Base-by-base conservation (phyloP, 1,139 yeast genomes). In the Blastobotrys petasosporus region DNA sequence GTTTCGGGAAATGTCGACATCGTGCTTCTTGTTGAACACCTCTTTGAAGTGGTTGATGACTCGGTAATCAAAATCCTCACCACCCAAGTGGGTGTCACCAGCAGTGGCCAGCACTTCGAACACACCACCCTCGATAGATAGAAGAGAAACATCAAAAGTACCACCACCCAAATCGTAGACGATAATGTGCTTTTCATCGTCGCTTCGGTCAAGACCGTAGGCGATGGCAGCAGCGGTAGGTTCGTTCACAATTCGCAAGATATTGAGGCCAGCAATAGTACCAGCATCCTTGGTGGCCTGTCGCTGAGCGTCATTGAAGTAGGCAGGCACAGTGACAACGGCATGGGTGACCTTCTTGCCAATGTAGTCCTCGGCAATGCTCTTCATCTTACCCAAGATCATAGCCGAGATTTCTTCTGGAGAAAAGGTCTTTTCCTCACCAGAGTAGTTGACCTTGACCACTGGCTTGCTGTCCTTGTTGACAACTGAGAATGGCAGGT, bases 21-120 rank as follows among this genome's bases (percentile, higher is more conserved):
- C 90, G 71, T 94, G 84, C 84, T 90, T 90, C 82, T 87, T 85
- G 80, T 87, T 83, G 92, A 90, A 90, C 70, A 90, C 97, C 66
- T 81, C 80, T 74, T 82, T 82, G 82, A 90, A 90, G 80, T 80
- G 87, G 73, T 85, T 92, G 70, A 90, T 85, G 69, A 90, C 81
- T 80, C 88, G 85, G 82, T 90, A 82, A 73, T 88, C 97, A 64
- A 88, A 88, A 75, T 88, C 97, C 76, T 87, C 96, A 77, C 97
- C 97, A 75, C 98, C 97, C 79, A 90, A 84, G 77, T 90, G 98
- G 67, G 98, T 92, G 78, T 92, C 97, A 87, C 98, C 98, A 70
- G 97, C 96, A 66, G 98, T 92, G 66, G 98, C 94, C 82, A 85
- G 79, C 59, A 88, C 97, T 71, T 90, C 94, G 73, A 88, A 88